Evolutionary conservation across 164 flowering plant genomes (phyloP), one percentile per base, ranked within the genome.

Genomic region (Pachysandra terminalis): DNA sequence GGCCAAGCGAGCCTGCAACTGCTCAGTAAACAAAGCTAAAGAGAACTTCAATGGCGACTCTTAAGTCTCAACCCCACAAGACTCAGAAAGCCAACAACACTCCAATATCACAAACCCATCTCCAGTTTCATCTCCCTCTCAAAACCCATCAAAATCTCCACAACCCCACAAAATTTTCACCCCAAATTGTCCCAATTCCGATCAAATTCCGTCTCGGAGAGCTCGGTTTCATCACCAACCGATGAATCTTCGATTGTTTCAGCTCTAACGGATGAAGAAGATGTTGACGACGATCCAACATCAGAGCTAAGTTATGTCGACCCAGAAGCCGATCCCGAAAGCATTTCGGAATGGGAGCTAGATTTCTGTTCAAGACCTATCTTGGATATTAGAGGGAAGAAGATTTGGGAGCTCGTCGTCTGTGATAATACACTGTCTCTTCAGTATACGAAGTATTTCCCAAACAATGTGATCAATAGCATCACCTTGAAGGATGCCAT

Each of bases 291-390:
- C 74, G 97, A 94, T 80, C 95, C 93, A 6, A 81, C 91, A 3
- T 71, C 77, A 17, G 98, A 95, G 59, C 12, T 95, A 73, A 72
- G 90, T 69, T 95, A 79, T 67, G 78, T 95, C 37, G 99, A 95
- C 72, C 84, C 89, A 28, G 99, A 87, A 51, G 68, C 76, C 19
- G 90, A 90, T 61, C 97, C 94, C 0, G 75, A 78, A 63, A 87
- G 85, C 78, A 87, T 95, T 55, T 40, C 77, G 19, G 99, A 90
- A 70, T 92, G 99, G 99, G 99, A 95, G 60, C 49, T 95, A 77
- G 99, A 95, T 65, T 95, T 95, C 59, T 95, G 97, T 75, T 92
- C 97, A 3, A 86, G 99, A 66, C 99, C 99, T 25, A 92, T 95
- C 61, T 82, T 95, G 35, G 97, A 95, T 80, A 83, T 83, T 9